A percentile compares a stretch with the other conserved stretches of the same genome.
Evolutionary conservation across 2,329 filamentous ascomycete genomes (phyloP).

Genomic region (Colletotrichum sp.): DNA sequence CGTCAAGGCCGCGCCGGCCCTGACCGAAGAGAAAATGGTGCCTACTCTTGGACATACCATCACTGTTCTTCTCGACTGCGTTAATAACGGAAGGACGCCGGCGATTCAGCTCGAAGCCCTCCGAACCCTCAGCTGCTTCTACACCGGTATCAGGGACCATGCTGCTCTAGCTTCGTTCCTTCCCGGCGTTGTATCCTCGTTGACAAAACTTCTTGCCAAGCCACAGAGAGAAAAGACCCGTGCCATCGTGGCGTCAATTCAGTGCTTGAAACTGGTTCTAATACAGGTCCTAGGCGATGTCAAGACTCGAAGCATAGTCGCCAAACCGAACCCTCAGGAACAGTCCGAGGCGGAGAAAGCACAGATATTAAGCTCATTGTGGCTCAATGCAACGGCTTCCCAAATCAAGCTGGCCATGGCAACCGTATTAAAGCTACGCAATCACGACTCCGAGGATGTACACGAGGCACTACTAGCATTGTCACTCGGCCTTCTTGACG

Average conservation of each 20-base stretch:
- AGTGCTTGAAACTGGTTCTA: constrained; percentile 61
- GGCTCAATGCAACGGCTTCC: constrained; percentile 79
- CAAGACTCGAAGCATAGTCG: constrained; percentile 52
- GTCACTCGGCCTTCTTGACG: constrained; percentile 77
- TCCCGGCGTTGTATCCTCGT: constrained; percentile 82
- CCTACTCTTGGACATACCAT: constrained; percentile 84
- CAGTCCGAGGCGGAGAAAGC: constrained; percentile 29
- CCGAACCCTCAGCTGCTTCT: constrained; percentile 66
- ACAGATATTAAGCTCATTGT: constrained; percentile 56
- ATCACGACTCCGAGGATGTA: constrained; percentile 73
- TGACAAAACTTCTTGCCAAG: constrained; percentile 77
- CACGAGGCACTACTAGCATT: constrained; percentile 70
- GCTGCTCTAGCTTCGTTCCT: constrained; percentile 85
- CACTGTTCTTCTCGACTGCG: constrained; percentile 77
- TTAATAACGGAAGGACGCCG: constrained; percentile 67
- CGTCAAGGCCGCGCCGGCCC: constrained; percentile 50
- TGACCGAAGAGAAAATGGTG: constrained; percentile 65
- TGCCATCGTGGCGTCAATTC: constrained; percentile 68
- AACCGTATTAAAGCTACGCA: constrained; percentile 77
- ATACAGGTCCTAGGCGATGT: constrained; percentile 64
- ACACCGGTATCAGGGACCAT: constrained; percentile 69
- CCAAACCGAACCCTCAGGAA: constrained; percentile 26
- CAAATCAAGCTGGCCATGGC: constrained; percentile 86
- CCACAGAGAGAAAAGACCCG: constrained; percentile 62
- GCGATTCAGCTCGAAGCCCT: constrained; percentile 77